Base-by-base conservation (phyloP, 169 alveolate genomes). In the Plasmodium relictum region DNA sequence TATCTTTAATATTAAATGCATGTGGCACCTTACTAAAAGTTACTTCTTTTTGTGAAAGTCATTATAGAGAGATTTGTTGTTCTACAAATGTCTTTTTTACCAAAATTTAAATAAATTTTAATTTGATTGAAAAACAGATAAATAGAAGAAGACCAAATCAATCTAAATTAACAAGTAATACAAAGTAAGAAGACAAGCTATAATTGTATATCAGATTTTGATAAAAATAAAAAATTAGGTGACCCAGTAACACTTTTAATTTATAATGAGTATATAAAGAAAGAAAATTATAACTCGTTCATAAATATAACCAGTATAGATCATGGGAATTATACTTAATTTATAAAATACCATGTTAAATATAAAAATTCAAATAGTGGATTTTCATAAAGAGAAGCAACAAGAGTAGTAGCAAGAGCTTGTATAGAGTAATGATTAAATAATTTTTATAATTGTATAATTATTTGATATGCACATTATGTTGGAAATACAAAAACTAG, bases 131-230 rank as follows among this genome's bases (percentile, higher is more conserved):
- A 44, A 74, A 45, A 62, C 74, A 74, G 26, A 26, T 74, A 62
- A 45, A 74, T 62, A 74, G 88, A 65, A 61, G 88, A 26, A 74
- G 74, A 61, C 88, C 88, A 52, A 74, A 74, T 22, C 88, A 74
- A 65, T 74, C 88, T 5, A 74, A 74, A 65, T 54, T 74, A 24
- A 74, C 88, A 16, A 61, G 68, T 24, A 61, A 62, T 65, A 62
- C 74, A 45, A 74, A 74, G 41, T 73, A 74, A 9, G 9, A 42
- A 37, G 88, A 74, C 37, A 74, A 74, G 44, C 24, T 74, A 42
- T n/a, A n/a, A n/a, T 74, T 37, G 41, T 74, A 39, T 41, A 20
- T 74, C 88, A 26, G 88, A 74, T 41, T 74, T 74, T 45, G 88
- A 74, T 61, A 66, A 74, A 20, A 74, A 74, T 61, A 74, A 44